phyloP scores from a whole-genome alignment of 78 protist species.

The Dictyostelium firmibasis region DNA sequence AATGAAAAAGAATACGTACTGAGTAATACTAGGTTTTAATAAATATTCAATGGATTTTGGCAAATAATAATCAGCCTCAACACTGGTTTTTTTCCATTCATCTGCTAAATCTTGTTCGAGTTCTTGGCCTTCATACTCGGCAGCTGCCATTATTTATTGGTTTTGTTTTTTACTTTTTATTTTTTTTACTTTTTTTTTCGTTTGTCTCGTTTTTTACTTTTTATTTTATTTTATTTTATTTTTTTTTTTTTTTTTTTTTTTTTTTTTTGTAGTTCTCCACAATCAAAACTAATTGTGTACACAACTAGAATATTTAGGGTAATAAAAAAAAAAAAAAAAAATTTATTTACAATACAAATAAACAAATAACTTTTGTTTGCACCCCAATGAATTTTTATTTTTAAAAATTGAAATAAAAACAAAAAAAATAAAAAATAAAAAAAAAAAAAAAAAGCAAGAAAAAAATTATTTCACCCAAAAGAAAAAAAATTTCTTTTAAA shows the following conservation, averaged over 20 bases:
- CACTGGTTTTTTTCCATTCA: neutral
- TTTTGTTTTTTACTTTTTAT: no score
- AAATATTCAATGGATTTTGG: neutral
- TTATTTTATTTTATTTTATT: no score
- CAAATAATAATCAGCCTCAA: neutral
- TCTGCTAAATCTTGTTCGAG: neutral
- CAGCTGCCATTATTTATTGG: neutral
- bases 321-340: no score
- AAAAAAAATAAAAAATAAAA: neutral
- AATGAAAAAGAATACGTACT: neutral
- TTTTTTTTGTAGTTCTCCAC: no score
- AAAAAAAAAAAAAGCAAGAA: neutral
- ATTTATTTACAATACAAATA: neutral
- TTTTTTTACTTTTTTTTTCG: no score
- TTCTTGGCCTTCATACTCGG: neutral
- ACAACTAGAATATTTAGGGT: no score
- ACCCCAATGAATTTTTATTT: neutral
- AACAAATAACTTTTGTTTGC: neutral
- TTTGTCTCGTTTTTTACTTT: no score
- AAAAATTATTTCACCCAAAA: no score
- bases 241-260: no score
- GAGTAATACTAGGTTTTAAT: neutral
- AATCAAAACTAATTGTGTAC: no score
- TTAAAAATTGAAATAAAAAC: neutral
- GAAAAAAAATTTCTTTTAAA: neutral